Conservation (phyloP, 768 basidiomycete species). For the Lactifluus pinguis region DNA sequence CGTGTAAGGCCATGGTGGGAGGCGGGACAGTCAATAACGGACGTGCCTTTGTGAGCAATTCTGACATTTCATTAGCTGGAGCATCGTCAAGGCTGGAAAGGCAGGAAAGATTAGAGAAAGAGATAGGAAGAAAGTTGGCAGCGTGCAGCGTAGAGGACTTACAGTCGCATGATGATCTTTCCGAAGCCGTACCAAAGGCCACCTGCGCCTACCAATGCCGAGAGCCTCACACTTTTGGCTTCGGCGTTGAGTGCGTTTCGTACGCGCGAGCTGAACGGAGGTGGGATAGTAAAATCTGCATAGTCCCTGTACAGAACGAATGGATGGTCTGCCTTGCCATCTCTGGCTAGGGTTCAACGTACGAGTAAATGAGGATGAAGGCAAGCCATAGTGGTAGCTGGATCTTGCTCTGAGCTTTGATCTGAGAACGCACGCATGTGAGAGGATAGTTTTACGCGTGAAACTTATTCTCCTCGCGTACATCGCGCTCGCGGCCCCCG, state of each 20-base stretch:
- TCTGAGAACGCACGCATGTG: conserved; percentile 37
- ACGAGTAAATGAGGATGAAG: conserved; percentile 80
- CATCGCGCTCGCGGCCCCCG: conserved; percentile 78
- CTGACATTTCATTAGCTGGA: conserved; percentile 62
- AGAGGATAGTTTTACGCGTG: background rate
- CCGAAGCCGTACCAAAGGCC: conserved; percentile 93
- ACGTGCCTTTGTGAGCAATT: conserved; percentile 56
- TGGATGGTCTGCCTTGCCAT: background rate
- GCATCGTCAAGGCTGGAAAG: conserved; percentile 60
- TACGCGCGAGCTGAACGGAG: conserved; percentile 67
- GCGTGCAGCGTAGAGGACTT: conserved; percentile 20
- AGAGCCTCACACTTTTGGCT: conserved; percentile 72
- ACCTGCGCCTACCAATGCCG: conserved; percentile 76
- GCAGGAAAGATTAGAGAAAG: background rate
- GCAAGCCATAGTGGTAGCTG: conserved; percentile 90
- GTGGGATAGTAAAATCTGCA: conserved; percentile 80
- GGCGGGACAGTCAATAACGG: conserved; percentile 6
- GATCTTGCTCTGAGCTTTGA: conserved; percentile 64
- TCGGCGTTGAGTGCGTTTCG: conserved; percentile 86
- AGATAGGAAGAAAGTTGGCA: background rate
- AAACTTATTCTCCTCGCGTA: conserved; percentile 22
- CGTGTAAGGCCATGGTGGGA: no score
- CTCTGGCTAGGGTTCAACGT: conserved; percentile 14
- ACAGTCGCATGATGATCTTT: conserved; percentile 79
- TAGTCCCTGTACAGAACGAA: conserved; percentile 54